A percentile compares a stretch with the other conserved stretches of the same genome.
phyloP scores from a whole-genome alignment of 306 rosid genomes.

The Prunus mongolica region DNA sequence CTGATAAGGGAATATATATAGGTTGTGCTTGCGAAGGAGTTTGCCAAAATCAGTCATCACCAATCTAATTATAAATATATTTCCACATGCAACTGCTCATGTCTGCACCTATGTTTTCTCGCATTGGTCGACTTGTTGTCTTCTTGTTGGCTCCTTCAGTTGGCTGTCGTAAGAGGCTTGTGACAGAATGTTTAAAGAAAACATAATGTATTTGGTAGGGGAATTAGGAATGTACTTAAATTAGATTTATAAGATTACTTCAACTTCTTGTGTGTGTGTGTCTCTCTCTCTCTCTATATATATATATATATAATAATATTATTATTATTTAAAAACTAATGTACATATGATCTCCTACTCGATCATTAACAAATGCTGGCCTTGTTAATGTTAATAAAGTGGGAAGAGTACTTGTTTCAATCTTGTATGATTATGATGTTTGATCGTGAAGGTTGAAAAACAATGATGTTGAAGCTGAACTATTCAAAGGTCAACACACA shows the following conservation, averaged over 20 bases:
- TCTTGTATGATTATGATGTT: background rate
- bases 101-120: background rate
- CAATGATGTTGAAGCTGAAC: background rate
- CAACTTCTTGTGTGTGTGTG: background rate
- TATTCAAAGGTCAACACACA: background rate
- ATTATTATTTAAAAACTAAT: background rate
- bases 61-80: conserved; percentile 8
- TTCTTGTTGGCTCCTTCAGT: conserved; percentile 35
- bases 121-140: conserved; percentile 23
- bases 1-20: too few species aligned
- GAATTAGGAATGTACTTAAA: background rate
- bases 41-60: background rate
- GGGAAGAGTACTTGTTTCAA: background rate
- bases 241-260: background rate
- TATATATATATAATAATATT: background rate
- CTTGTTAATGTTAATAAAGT: background rate
- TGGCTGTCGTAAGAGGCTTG: conserved; percentile 23
- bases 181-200: background rate
- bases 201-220: conserved; percentile 7
- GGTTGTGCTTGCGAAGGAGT: conserved; percentile 13
- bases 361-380: too few species aligned
- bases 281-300: background rate
- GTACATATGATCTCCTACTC: too few species aligned
- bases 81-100: conserved; percentile 26
- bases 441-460: background rate